Conservation (phyloP, 2,329 filamentous ascomycete species). For the Apiospora hydei region DNA sequence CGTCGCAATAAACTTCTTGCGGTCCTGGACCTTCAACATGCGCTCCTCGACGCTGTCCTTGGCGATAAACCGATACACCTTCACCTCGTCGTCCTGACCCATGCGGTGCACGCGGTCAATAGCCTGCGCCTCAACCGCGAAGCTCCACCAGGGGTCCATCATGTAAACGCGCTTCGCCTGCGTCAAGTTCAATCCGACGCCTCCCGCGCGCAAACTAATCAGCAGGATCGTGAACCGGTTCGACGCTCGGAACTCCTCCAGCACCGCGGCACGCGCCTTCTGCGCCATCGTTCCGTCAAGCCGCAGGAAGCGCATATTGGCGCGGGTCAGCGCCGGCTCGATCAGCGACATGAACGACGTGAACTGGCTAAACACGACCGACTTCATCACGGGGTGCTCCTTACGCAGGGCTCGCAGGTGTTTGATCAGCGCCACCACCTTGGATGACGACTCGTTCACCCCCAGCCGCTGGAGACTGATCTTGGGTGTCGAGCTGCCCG, state of each 20-base stretch:
- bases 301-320: slow-evolving; percentile 81
- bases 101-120: slow-evolving; percentile 98
- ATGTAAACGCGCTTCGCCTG: slow-evolving; percentile 90
- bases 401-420: slow-evolving; percentile 75
- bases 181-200: slow-evolving; percentile 92
- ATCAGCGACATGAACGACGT: slow-evolving; percentile 95
- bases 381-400: slow-evolving; percentile 76
- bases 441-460: slow-evolving; percentile 79
- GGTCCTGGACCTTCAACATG: slow-evolving; percentile 91
- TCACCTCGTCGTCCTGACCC: slow-evolving; percentile 88
- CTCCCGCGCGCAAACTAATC: slow-evolving; percentile 86
- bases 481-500: slow-evolving; percentile 52
- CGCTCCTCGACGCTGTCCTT: slow-evolving; percentile 91
- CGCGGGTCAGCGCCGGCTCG: slow-evolving; percentile 75
- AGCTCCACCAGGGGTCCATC: slow-evolving; percentile 99
- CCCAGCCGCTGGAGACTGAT: slow-evolving; percentile 69
- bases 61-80: slow-evolving; percentile 87
- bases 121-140: slow-evolving; percentile 93
- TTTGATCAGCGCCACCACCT: slow-evolving; percentile 80
- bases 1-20: slow-evolving; percentile 97
- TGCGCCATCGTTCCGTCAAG: slow-evolving; percentile 92
- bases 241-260: slow-evolving; percentile 72
- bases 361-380: slow-evolving; percentile 96
- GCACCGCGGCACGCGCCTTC: slow-evolving; percentile 79
- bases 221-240: slow-evolving; percentile 76